These are phyloP conservation scores for Dillenia suffruticosa DNA, from an alignment of 164 flowering plant genomes.

Conservation along the genomic window DNA sequence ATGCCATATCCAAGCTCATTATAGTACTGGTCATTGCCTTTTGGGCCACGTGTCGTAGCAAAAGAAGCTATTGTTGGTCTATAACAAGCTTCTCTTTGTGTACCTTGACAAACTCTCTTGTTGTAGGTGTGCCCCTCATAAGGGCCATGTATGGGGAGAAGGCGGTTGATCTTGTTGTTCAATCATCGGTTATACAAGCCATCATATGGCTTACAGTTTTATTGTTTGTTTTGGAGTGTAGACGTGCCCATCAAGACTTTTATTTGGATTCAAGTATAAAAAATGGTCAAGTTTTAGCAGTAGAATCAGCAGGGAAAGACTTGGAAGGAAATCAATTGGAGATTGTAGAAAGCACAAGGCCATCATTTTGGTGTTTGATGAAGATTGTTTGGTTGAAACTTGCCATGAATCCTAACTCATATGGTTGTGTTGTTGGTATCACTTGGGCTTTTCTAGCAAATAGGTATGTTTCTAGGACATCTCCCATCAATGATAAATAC, in stretches of 20 bases:
- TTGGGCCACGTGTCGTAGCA: constrained; percentile 62
- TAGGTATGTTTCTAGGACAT: constrained; percentile 29
- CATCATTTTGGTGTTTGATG: constrained; percentile 42
- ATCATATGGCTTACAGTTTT: constrained; percentile 66
- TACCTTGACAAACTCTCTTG: constrained; percentile 58
- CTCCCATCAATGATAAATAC: no score
- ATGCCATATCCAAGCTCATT: constrained; percentile 54
- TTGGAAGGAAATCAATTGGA: constrained; percentile 21
- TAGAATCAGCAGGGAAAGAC: constrained; percentile 15
- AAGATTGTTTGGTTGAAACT: constrained; percentile 56
- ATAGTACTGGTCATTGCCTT: constrained; percentile 39
- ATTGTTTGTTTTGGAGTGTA: constrained; percentile 51
- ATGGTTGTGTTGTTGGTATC: constrained; percentile 56
- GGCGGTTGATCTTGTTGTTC: constrained; percentile 63
- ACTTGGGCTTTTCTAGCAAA: constrained; percentile 59
- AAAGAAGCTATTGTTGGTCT: constrained; percentile 61
- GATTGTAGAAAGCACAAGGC: constrained; percentile 11
- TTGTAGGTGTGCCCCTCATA: constrained; percentile 69
- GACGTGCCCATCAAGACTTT: constrained; percentile 23
- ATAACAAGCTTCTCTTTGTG: constrained; percentile 69
- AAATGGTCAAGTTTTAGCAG: constrained; percentile 1
- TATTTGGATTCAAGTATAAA: neutral
- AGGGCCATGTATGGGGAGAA: constrained; percentile 63
- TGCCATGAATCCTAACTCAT: constrained; percentile 58
- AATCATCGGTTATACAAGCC: constrained; percentile 51